Evolutionary conservation across 371 early-diverging fungal genomes (phyloP), one percentile per base, ranked within the genome.

Genomic region (Rhizopus sp.): DNA sequence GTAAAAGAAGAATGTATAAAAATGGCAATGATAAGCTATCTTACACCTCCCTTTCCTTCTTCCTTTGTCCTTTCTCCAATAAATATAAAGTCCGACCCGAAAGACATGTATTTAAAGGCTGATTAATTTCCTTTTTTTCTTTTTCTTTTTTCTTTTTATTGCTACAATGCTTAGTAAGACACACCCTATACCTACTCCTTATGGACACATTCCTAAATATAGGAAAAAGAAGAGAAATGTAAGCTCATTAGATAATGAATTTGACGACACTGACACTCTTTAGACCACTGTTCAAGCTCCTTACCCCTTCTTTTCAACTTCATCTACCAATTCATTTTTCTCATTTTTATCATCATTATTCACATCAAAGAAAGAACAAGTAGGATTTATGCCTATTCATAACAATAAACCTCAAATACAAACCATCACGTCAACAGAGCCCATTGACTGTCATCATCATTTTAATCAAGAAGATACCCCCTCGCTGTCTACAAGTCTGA

Each of bases 131-230:
- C 33, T 29, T 35, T 49, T 49, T 35, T 12, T 7, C 15, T 49
- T n/a, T 35, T 49, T 35, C 29, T 49, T 35, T 49, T 34, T 13
- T 7, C 23, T 49, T 49, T 33, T 17, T 16, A 44, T 33, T 33
- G 31, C 15, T 37, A 12, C 7, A 9, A 56, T 13, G 70, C 66
- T 58, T 63, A 64, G 8, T 59, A 52, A 63, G 59, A 31, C 50
- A 50, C 64, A 65, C 66, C 7, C 38, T 52, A 49, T 48, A 29
- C 63, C 66, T 30, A 57, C 41, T 35, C 68, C 72, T 38, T 72
- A 65, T 50, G 72, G 72, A 7, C 23, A 60, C 15, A 68, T 72
- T 39, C 68, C 65, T 9, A 67, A 67, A 32, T 64, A 63, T 23
- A 62, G 23, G 30, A 58, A 57, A 38, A 62, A 55, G 38, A 17